Base-by-base conservation (phyloP, 352 stramenopile species). In the Thalassiosira exigua region DNA sequence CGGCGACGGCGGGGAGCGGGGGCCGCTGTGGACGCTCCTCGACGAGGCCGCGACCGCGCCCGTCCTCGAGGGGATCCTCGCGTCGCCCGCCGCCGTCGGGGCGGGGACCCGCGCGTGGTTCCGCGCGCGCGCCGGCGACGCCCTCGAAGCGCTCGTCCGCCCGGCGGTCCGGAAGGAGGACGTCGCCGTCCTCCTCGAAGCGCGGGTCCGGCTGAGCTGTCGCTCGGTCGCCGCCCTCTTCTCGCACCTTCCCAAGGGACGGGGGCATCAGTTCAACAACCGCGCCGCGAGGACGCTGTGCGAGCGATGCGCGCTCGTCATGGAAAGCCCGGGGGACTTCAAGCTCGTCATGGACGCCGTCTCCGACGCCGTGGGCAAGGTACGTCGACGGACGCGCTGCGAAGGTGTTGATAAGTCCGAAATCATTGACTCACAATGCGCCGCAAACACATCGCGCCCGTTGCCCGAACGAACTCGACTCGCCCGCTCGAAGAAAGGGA, bases 251-350 rank as follows among this genome's bases (percentile, higher is more conserved):
- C 24, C 33, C 27, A 17, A 64, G 26, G 54, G 39, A 22, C 26
- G 26, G 26, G 22, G 12, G 2, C 26, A 52, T 26, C 21, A 27
- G 39, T 64, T 64, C 54, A 64, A 64, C 11, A 64, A 64, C 39
- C 26, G n/a, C 29, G 42, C 54, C 12, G 54, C 54, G 24, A 53
- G 14, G 11, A 64, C 32, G 9, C 4, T 64, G 14, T 64, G 26
- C 4, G 30, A 27, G 12, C 39, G 39, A 48, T 48, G 11, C 11
- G n/a, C 39, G 11, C 11, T 48, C n/a, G 39, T 48, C 39, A 57
- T 70, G 62, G 26, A 69, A 66, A 52, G 30, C n/a, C 22, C 69
- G 19, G 50, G 11, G 33, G 72, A 81, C 42, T 75, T 58, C 29
- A 69, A 69, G 39, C 39, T 71, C 21, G 54, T 75, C 14, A 33